Base-by-base conservation (phyloP, 2,329 filamentous ascomycete species). In the Sporothrix luriei region DNA sequence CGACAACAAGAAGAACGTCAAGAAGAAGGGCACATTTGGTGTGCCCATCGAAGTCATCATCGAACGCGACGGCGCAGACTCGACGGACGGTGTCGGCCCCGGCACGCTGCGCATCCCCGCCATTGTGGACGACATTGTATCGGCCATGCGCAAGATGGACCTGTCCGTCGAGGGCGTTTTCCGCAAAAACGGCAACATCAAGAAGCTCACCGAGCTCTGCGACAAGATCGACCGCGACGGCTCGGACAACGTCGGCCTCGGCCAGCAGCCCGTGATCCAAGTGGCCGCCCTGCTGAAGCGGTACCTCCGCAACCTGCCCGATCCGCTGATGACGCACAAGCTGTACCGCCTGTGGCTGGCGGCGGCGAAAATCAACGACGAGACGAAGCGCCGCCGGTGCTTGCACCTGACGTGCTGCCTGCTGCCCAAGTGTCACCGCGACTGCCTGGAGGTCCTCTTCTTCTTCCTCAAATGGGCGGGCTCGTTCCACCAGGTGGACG, bases 151-250 rank as follows among this genome's bases (percentile, higher is more conserved):
- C 75, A 95, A 94, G 80, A 98, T 99, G 93, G 95, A 99, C 79
- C 93, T 99, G 82, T 98, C 94, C 1, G 93, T 99, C 1, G 95
- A 99, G 79, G 95, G 95, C 75, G 94, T 99, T 26, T 99, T 99
- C 87, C 90, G 95, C 75, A 99, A 99, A 85, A 99, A 98, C 76
- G 95, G 95, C 75, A 99, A 98, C 79, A 97, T 99, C 82, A 94
- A 95, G 79, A 92, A 94, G 74, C 84, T 97, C 57, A 92, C 91
- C 74, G 94, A 97, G 72, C 84, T 96, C 7, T 90, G 93, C 51
- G 92, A 96, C 69, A 84, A 90, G 75, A 93, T 99, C 73, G 95
- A 99, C 78, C 88, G 88, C 57, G 90, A 93, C 68, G 94, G 93
- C 54, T 92, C 91, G 71, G 93, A 96, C 73, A 88, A 90, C 69